These are phyloP conservation scores for Aspergillus fructus DNA, from an alignment of 2,329 filamentous ascomycete genomes.

Conservation along the genomic window DNA sequence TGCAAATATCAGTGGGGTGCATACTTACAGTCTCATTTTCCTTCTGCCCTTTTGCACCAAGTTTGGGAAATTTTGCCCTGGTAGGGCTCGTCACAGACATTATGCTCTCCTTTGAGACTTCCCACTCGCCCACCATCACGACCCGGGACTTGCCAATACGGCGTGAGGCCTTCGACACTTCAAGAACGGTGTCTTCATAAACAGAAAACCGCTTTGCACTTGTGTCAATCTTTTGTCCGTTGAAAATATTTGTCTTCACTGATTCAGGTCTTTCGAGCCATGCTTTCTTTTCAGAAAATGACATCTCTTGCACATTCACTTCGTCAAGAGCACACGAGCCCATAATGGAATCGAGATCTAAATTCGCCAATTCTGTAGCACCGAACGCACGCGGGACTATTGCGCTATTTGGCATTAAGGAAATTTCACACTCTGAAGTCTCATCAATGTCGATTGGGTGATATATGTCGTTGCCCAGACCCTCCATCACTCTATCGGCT, in stretches of 20 bases:
- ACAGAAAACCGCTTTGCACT: constrained; percentile 24
- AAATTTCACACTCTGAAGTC: background rate
- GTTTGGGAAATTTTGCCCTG: background rate
- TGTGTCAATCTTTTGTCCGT: constrained; percentile 50
- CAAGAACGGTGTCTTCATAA: constrained; percentile 31
- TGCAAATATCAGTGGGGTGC: background rate
- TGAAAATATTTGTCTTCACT: constrained; percentile 58
- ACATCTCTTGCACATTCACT: background rate
- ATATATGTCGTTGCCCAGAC: background rate
- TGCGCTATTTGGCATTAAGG: background rate
- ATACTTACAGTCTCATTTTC: constrained; percentile 45
- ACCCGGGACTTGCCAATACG: constrained; percentile 58
- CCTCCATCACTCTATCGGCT: constrained; percentile 60
- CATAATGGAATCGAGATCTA: constrained; percentile 45
- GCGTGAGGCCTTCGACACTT: constrained; percentile 47
- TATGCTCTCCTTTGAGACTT: constrained; percentile 58
- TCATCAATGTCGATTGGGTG: background rate
- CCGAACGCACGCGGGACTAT: background rate
- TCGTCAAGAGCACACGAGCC: background rate
- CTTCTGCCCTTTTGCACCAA: constrained; percentile 19
- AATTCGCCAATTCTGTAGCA: background rate
- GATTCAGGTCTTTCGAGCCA: constrained; percentile 59
- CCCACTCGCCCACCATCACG: constrained; percentile 56
- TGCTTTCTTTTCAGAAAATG: constrained; percentile 46
- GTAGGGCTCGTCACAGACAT: background rate